Base-by-base conservation (phyloP, 1,284 basidiomycete genomes). In the Malassezia brasiliensis region DNA sequence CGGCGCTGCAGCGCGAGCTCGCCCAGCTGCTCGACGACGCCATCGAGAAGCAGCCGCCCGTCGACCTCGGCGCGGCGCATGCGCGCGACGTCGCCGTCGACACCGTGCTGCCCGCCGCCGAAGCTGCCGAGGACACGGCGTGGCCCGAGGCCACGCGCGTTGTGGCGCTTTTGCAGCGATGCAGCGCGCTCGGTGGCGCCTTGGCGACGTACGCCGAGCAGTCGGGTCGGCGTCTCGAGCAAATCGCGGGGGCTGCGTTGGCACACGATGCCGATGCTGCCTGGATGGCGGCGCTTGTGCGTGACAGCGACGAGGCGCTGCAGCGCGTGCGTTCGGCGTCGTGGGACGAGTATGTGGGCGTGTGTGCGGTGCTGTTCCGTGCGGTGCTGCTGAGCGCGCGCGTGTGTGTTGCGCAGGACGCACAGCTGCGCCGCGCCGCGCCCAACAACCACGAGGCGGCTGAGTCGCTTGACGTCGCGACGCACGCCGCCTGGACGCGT, bases 11-110 rank as follows among this genome's bases (percentile, higher is more conserved):
- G 51, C 45, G 52, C 15, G 88, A 93, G 62, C 78, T 94, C 1
- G 80, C 87, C 4, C 79, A 80, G 20, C 80, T 85, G 0, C 79
- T 96, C 9, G 80, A 81, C 35, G 79, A 81, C 25, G 19, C 42
- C 3, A 10, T 34, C 36, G 32, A 37, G 20, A 37, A 20, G 35
- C 40, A 25, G 40, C 17, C 40, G 40, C 20, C 19, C 22, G 9
- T 48, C 36, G 17, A 12, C 14, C 47, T 48, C 47, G 22, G n/a
- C 30, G 20, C 22, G 31, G 45, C 45, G 19, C 20, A 19, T n/a
- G 42, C 25, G 7, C 9, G 11, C 15, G 32, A 45, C 20, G 15
- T 45, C 5, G 25, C 20, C 25, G 42, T 45, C 14, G 22, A 45
- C 42, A 3, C 25, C 17, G 25, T 31, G 42, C 42, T 45, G 9